Evolutionary conservation across 352 stramenopile species (phyloP).

Genomic region (Phytophthora fragariae): DNA sequence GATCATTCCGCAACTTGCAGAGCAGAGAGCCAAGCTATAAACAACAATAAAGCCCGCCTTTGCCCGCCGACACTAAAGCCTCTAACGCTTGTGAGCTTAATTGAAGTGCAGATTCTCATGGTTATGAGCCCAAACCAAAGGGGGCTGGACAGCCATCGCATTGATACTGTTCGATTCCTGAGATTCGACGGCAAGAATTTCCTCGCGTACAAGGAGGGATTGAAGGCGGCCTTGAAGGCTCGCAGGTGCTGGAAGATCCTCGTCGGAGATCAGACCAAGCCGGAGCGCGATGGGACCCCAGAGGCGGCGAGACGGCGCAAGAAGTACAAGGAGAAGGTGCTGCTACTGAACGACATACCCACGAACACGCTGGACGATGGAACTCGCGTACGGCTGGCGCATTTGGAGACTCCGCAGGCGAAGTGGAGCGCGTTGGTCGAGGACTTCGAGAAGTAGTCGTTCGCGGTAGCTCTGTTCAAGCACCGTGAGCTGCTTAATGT

Average conservation of each 20-base stretch:
- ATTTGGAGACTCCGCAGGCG: slow-evolving; percentile 17
- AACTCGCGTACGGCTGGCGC: slow-evolving; percentile 12
- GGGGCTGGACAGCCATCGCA: background rate
- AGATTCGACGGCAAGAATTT: slow-evolving; percentile 22
- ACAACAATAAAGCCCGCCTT: no score
- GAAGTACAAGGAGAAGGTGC: slow-evolving; percentile 12
- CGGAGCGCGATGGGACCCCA: background rate
- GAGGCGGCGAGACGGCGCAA: slow-evolving; percentile 2
- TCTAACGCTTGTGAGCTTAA: no score
- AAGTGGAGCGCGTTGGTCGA: slow-evolving; percentile 20
- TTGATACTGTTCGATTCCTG: slow-evolving; percentile 8
- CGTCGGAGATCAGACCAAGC: slow-evolving; percentile 11
- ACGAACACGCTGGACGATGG: slow-evolving; percentile 24
- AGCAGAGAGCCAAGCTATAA: no score
- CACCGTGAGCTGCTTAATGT: slow-evolving; percentile 5
- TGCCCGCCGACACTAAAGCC: no score
- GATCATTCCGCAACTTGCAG: no score
- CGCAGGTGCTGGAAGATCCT: slow-evolving; percentile 20
- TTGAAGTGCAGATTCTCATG: no score
- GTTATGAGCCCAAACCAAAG: no score
- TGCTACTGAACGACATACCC: slow-evolving; percentile 23
- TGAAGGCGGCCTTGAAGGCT: slow-evolving; percentile 19
- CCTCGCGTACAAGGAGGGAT: slow-evolving; percentile 14
- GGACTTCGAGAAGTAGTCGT: slow-evolving; percentile 27
- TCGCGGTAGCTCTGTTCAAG: slow-evolving; percentile 8